Percentiles rank a stretch among this genome's conserved stretches.
phyloP scores from a whole-genome alignment of 805 yeast genomes.

The Saccharomycopsis sp. region DNA sequence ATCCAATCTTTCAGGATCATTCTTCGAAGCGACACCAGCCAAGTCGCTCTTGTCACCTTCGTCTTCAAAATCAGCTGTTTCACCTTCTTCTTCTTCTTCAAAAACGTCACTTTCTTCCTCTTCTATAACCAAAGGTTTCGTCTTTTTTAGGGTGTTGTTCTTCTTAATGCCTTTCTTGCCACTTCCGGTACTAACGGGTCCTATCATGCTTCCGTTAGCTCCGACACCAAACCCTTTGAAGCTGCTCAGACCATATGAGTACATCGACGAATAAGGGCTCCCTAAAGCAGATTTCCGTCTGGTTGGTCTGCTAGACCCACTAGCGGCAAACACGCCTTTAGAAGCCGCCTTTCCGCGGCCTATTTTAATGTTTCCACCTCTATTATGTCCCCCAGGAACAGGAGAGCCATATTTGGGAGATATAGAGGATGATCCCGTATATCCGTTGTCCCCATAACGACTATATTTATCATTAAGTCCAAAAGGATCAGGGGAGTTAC shows the following conservation, averaged over 20 bases:
- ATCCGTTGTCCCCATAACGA: not conserved
- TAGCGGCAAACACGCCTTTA: not conserved
- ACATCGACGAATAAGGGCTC: constrained; percentile 12
- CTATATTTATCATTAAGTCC: not conserved
- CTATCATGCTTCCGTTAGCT: not conserved
- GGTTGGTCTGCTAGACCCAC: constrained; percentile 1
- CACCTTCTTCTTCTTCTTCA: not conserved
- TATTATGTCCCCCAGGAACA: not conserved
- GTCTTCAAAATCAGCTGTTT: not conserved
- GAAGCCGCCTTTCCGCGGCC: constrained; percentile 1
- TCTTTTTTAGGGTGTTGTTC: not conserved
- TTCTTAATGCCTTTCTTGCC: not conserved
- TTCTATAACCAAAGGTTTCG: not conserved
- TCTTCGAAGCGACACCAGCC: not conserved
- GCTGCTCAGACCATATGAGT: not conserved
- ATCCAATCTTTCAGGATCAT: not conserved
- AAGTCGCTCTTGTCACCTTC: not conserved
- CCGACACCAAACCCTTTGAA: not conserved
- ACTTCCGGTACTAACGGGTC: not conserved
- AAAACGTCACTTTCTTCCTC: constrained; percentile 4
- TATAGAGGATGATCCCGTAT: not conserved
- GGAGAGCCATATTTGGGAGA: not conserved
- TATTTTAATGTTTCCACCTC: constrained; percentile 5
- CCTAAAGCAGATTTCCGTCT: constrained; percentile 18
- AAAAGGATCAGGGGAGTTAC: constrained; percentile 17